Base-by-base conservation (phyloP, 352 stramenopile genomes). In the Phytophthora cryptogea region DNA sequence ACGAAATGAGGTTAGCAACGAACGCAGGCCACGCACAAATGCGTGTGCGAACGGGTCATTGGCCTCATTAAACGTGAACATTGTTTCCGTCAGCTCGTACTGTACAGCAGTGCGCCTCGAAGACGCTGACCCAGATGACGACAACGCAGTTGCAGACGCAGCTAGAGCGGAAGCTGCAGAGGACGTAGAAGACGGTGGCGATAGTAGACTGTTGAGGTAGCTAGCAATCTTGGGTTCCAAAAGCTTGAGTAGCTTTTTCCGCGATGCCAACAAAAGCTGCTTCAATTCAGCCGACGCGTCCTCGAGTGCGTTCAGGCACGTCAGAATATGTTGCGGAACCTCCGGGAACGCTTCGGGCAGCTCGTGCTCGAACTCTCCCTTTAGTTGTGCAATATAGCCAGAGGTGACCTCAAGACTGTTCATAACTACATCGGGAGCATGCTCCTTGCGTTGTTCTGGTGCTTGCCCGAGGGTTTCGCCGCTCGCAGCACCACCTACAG, bases 11-110 rank as follows among this genome's bases (percentile, higher is more conserved):
- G 40, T 55, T 10, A 95, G 54, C 20, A 92, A 49, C 14, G 71
- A 77, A 10, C 79, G 76, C 55, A 94, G 68, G 5, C 72, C 63
- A 33, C 69, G 70, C 10, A 93, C 82, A 63, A 94, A 91, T 31
- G 76, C 68, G 56, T 89, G 74, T 11, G 83, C 87, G 51, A 93
- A 95, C 44, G 87, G 87, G 35, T 95, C 87, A 62, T 95, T 95
- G 32, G 83, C 87, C 55, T 95, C 87, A 57, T 95, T 94, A 33
- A 88, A 78, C 35, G 85, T 94, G 66, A 90, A 95, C 78, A 87
- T 82, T n/a, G 84, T 70, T 50, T 95, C 87, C 4, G 72, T 92
- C 14, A 95, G 78, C 58, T 94, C 85, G 60, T 91, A 95, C 16
- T 75, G 74, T n/a, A 92, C 81, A 4, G 56, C 53, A 4, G 63